phyloP scores from a whole-genome alignment of 1,284 basidiomycete species.

The Cutaneotrichosporon sp. region DNA sequence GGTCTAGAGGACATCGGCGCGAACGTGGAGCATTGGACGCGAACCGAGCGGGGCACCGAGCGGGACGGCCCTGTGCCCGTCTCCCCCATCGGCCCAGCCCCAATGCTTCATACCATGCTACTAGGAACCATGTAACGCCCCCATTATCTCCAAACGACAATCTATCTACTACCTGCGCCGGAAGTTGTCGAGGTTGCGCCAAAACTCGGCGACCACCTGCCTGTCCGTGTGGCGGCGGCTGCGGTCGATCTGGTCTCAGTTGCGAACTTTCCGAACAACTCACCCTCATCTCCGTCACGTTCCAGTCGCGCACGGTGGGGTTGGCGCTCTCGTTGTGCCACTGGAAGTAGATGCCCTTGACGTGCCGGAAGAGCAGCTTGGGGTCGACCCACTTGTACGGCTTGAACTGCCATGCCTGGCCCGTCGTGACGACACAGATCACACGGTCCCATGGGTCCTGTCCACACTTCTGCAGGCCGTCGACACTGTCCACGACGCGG shows the following conservation, averaged over 20 bases:
- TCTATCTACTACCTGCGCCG: not conserved
- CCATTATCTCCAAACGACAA: not conserved
- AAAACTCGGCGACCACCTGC: constrained; percentile 90
- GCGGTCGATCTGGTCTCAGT: constrained; percentile 72
- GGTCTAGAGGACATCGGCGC: no score
- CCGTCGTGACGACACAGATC: constrained; percentile 94
- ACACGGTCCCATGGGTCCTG: constrained; percentile 91
- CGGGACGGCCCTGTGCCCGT: not conserved
- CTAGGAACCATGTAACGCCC: not conserved
- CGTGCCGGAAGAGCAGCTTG: constrained; percentile 85
- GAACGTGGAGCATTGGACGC: constrained; percentile 3
- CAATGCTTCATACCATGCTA: not conserved
- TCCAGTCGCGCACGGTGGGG: constrained; percentile 90
- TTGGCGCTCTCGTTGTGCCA: constrained; percentile 91
- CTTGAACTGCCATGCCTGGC: constrained; percentile 96
- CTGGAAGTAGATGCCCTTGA: constrained; percentile 89
- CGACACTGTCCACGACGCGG: constrained; percentile 87
- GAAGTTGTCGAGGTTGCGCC: constrained; percentile 73
- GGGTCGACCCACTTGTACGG: constrained; percentile 96
- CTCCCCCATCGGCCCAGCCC: not conserved
- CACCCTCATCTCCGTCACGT: constrained; percentile 89
- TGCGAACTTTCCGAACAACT: constrained; percentile 27
- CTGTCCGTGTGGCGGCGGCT: constrained; percentile 91
- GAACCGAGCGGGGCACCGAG: constrained; percentile 4
- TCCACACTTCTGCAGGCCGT: constrained; percentile 88